phyloP scores from a whole-genome alignment of 2,329 filamentous ascomycete genomes.

The Chrysoporthe puriensis region DNA sequence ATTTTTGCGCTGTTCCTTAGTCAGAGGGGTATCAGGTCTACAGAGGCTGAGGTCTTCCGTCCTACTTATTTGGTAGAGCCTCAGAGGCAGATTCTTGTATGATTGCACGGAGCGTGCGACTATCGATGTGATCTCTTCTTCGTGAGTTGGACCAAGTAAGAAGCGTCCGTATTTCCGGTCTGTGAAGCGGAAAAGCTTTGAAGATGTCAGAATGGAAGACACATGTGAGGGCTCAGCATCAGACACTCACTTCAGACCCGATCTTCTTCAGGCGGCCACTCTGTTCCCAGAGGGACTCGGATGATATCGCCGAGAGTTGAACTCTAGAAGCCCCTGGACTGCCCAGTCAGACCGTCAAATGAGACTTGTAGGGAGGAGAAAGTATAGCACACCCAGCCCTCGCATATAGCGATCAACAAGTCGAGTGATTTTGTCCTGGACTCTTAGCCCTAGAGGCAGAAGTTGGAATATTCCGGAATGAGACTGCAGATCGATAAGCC shows the following conservation, averaged over 20 bases:
- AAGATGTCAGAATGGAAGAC: slow-evolving; percentile 35
- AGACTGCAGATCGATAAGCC: slow-evolving; percentile 54
- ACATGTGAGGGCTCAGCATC: slow-evolving; percentile 2
- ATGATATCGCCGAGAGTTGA: slow-evolving; percentile 82
- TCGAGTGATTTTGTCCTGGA: slow-evolving; percentile 84
- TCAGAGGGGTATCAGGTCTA: not conserved
- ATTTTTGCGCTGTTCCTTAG: slow-evolving; percentile 72
- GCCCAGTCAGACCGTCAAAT: slow-evolving; percentile 4
- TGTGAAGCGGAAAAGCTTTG: slow-evolving; percentile 74
- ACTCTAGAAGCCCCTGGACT: slow-evolving; percentile 73
- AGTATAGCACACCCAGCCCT: slow-evolving; percentile 59
- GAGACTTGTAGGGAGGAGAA: slow-evolving; percentile 24
- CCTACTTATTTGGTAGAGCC: slow-evolving; percentile 87
- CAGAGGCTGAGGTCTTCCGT: slow-evolving; percentile 1
- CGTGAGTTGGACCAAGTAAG: slow-evolving; percentile 88
- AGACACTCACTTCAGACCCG: slow-evolving; percentile 66
- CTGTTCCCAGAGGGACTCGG: slow-evolving; percentile 79
- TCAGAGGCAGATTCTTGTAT: slow-evolving; percentile 82
- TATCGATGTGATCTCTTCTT: slow-evolving; percentile 90
- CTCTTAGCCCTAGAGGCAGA: slow-evolving; percentile 81
- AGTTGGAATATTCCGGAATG: slow-evolving; percentile 92
- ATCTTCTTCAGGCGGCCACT: slow-evolving; percentile 80
- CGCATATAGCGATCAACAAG: slow-evolving; percentile 91
- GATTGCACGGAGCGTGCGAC: slow-evolving; percentile 75
- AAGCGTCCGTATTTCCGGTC: slow-evolving; percentile 78